Conservation (phyloP, 1,284 basidiomycete species). For the Thelephora terrestris region DNA sequence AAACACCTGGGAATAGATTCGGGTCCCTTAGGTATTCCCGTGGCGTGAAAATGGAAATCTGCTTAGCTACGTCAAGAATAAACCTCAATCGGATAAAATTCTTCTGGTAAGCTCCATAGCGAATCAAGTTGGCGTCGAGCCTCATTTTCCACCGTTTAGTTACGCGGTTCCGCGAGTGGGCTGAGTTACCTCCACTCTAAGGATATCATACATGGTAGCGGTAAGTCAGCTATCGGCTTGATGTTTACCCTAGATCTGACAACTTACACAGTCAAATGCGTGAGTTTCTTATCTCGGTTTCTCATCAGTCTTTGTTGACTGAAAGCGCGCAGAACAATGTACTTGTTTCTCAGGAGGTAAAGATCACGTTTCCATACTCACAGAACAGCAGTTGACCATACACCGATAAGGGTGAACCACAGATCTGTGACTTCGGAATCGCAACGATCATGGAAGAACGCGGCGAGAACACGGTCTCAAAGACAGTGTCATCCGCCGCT, state of each 20-base stretch:
- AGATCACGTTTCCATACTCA: neutral
- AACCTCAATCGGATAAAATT: conserved; percentile 28
- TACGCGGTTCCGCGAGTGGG: conserved; percentile 39
- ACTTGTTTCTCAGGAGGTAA: conserved; percentile 31
- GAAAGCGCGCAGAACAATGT: conserved; percentile 36
- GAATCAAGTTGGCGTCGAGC: neutral
- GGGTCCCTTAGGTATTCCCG: conserved; percentile 36
- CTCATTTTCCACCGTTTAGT: conserved; percentile 20
- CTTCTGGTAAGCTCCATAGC: conserved; percentile 27
- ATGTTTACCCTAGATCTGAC: neutral
- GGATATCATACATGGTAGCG: conserved; percentile 43
- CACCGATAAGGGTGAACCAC: conserved; percentile 33
- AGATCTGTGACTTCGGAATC: conserved; percentile 52
- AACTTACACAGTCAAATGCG: conserved; percentile 41
- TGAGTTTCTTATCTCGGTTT: conserved; percentile 22
- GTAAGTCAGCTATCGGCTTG: conserved; percentile 25
- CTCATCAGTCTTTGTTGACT: conserved; percentile 1
- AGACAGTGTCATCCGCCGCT: conserved; percentile 32
- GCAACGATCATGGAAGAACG: conserved; percentile 47
- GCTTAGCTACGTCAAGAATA: conserved; percentile 29
- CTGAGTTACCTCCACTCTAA: conserved; percentile 40
- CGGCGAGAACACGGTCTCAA: conserved; percentile 32
- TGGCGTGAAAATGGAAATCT: conserved; percentile 50
- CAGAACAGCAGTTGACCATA: neutral
- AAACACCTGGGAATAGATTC: neutral